These are phyloP conservation scores for Aspergillus ruber DNA, from an alignment of 2,329 filamentous ascomycete genomes.

Conservation along the genomic window DNA sequence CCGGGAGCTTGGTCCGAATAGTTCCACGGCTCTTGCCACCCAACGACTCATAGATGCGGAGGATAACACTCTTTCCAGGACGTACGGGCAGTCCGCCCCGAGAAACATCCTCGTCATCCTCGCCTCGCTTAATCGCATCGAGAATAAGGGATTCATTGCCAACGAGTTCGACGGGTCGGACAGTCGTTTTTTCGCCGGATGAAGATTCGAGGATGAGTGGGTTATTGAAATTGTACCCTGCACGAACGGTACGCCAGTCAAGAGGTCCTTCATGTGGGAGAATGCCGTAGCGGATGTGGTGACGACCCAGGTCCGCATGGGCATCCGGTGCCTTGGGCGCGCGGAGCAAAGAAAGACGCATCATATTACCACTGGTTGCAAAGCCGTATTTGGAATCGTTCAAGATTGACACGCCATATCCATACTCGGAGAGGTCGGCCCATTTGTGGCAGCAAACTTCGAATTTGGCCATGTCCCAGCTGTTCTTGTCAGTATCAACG, in stretches of 20 bases:
- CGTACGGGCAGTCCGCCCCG: slow-evolving; percentile 56
- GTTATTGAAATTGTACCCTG: slow-evolving; percentile 86
- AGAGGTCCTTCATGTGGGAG: slow-evolving; percentile 73
- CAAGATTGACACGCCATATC: slow-evolving; percentile 84
- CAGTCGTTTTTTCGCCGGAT: slow-evolving; percentile 13
- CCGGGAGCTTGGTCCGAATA: slow-evolving; percentile 60
- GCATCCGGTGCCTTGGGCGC: slow-evolving; percentile 89
- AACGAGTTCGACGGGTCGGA: slow-evolving; percentile 59
- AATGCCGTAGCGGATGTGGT: slow-evolving; percentile 84
- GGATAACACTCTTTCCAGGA: slow-evolving; percentile 69
- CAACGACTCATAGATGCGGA: slow-evolving; percentile 81
- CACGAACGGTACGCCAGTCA: slow-evolving; percentile 66
- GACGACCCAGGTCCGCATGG: slow-evolving; percentile 87
- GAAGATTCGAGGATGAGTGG: slow-evolving; percentile 56
- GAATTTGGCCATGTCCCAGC: slow-evolving; percentile 96
- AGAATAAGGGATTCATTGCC: slow-evolving; percentile 66
- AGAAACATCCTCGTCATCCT: slow-evolving; percentile 67
- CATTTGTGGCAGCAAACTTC: slow-evolving; percentile 95
- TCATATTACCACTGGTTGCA: slow-evolving; percentile 77
- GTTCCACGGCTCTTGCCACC: slow-evolving; percentile 71
- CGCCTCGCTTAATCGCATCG: slow-evolving; percentile 89
- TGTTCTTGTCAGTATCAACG: slow-evolving; percentile 23
- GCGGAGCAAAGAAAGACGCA: slow-evolving; percentile 80
- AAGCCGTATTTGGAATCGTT: slow-evolving; percentile 98
- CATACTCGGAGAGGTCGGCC: slow-evolving; percentile 80